Evolutionary conservation across 2,329 filamentous ascomycete species (phyloP).

Genomic region (Pseudogymnoascus sp.): DNA sequence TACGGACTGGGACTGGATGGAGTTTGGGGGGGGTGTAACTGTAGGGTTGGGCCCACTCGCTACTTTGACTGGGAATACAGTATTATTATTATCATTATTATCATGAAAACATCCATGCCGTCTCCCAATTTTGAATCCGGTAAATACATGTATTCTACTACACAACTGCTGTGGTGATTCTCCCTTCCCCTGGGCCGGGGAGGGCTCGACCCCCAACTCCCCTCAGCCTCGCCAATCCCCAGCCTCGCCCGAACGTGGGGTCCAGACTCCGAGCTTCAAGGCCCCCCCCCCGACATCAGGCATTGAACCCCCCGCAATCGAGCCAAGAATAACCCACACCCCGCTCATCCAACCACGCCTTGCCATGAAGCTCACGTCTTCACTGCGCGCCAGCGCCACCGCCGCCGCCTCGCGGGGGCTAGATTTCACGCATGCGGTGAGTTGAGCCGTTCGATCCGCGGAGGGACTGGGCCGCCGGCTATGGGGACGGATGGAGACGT

Average conservation of each 20-base stretch:
- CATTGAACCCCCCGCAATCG: not conserved
- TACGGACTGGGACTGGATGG: not conserved
- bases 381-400: slow-evolving; percentile 10
- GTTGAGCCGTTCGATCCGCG: not conserved
- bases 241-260: not conserved
- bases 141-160: not conserved
- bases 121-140: not conserved
- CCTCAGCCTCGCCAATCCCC: not conserved
- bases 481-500: too few species aligned
- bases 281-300: not conserved
- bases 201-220: not conserved
- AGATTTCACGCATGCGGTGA: slow-evolving; percentile 29
- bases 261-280: not conserved
- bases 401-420: slow-evolving; percentile 18
- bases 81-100: not conserved
- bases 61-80: not conserved
- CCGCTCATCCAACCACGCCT: not conserved
- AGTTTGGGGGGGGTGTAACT: not conserved
- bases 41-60: not conserved
- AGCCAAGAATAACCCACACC: not conserved
- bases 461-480: too few species aligned
- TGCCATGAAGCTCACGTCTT: not conserved
- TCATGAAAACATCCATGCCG: not conserved
- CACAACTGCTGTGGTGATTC: not conserved
- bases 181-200: not conserved